Evolutionary conservation across 169 alveolate genomes (phyloP).

Genomic region (Babesia bovis): DNA sequence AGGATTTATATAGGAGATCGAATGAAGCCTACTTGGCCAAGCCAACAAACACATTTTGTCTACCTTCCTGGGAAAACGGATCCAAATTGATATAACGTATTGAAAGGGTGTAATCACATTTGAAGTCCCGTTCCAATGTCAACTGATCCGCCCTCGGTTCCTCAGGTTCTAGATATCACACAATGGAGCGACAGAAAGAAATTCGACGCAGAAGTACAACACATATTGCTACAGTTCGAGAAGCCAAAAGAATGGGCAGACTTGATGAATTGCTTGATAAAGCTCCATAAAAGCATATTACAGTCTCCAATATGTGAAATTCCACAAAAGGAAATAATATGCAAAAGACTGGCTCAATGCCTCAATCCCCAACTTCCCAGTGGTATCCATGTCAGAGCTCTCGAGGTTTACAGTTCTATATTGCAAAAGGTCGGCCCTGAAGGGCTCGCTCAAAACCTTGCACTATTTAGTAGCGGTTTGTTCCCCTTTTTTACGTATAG

Average conservation of each 20-base stretch:
- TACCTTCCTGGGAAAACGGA: no score
- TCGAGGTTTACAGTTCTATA: slow-evolving; percentile 86
- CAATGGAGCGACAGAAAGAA: slow-evolving; percentile 55
- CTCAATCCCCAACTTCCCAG: slow-evolving; percentile 89
- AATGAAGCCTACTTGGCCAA: background rate
- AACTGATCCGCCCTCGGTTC: background rate
- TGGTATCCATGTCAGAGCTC: slow-evolving; percentile 89
- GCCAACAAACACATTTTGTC: background rate
- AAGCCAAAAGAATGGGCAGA: slow-evolving; percentile 93
- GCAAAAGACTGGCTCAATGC: slow-evolving; percentile 90
- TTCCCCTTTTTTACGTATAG: slow-evolving; percentile 89
- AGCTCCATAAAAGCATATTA: slow-evolving; percentile 78
- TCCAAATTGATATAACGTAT: background rate
- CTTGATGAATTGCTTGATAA: slow-evolving; percentile 84
- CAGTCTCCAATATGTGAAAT: slow-evolving; percentile 75
- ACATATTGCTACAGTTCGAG: slow-evolving; percentile 74
- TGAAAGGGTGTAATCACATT: background rate
- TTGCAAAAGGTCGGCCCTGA: slow-evolving; percentile 81
- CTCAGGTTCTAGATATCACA: slow-evolving; percentile 7
- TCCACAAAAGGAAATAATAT: slow-evolving; percentile 82
- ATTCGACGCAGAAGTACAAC: slow-evolving; percentile 55
- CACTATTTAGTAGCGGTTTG: slow-evolving; percentile 88
- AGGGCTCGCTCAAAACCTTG: slow-evolving; percentile 84
- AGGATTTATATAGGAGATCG: background rate
- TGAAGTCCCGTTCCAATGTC: slow-evolving; percentile 4